These are phyloP conservation scores for Aureobasidium pullulans DNA, from an alignment of 2,329 filamentous ascomycete genomes.

Conservation along the genomic window DNA sequence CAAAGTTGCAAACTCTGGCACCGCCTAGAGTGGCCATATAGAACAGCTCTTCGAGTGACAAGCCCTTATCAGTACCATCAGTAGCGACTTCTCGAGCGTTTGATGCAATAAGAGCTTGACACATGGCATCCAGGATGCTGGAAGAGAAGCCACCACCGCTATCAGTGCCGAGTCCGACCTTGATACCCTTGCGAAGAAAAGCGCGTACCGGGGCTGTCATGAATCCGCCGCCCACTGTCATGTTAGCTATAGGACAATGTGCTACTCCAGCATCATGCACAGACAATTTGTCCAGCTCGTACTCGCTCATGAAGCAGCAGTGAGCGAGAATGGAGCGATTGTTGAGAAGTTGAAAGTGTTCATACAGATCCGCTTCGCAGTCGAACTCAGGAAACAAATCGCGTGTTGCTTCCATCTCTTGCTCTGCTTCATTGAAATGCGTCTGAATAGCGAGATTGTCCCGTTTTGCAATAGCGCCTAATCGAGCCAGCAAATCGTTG, in stretches of 20 bases:
- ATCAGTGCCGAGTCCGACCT: slow-evolving; percentile 61
- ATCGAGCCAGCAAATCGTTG: slow-evolving; percentile 44
- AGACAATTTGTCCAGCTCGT: slow-evolving; percentile 45
- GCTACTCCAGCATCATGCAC: slow-evolving; percentile 51
- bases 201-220: slow-evolving; percentile 55
- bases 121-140: slow-evolving; percentile 52
- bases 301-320: slow-evolving; percentile 54
- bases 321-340: slow-evolving; percentile 56
- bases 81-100: slow-evolving; percentile 29
- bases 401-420: slow-evolving; percentile 51
- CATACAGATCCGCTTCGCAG: slow-evolving; percentile 55
- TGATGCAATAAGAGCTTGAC: slow-evolving; percentile 49
- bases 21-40: slow-evolving; percentile 56
- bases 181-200: slow-evolving; percentile 51
- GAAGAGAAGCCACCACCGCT: slow-evolving; percentile 56
- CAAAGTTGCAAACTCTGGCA: slow-evolving; percentile 50
- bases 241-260: slow-evolving; percentile 57
- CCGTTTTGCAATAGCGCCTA: slow-evolving; percentile 46
- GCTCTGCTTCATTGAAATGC: slow-evolving; percentile 58
- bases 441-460: slow-evolving; percentile 55
- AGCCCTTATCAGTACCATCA: slow-evolving; percentile 29
- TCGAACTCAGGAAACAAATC: slow-evolving; percentile 49
- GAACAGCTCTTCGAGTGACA: slow-evolving; percentile 34
- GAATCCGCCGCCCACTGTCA: slow-evolving; percentile 45
- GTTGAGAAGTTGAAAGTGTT: slow-evolving; percentile 47